Evolutionary conservation across 805 yeast genomes (phyloP).

Genomic region (Kazachstania psychrophila): DNA sequence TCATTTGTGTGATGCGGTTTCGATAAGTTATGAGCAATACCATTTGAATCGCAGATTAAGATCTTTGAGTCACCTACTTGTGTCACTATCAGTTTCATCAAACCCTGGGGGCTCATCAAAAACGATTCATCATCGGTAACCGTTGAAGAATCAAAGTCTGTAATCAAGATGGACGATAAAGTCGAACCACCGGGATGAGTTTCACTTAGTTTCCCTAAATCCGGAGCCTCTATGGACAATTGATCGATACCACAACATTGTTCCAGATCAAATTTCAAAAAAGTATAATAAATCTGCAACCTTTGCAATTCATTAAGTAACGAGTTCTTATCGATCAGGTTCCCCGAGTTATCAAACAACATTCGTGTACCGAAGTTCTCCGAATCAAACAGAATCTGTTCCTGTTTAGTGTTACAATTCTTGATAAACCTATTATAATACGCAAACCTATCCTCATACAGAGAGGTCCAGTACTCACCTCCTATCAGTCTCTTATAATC

Average conservation of each 20-base stretch:
- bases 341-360: conserved; percentile 31
- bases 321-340: conserved; percentile 29
- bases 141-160: conserved; percentile 14
- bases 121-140: conserved; percentile 23
- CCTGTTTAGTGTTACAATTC: conserved; percentile 30
- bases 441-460: conserved; percentile 41
- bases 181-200: conserved; percentile 54
- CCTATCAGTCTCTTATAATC: conserved; percentile 55
- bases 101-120: conserved; percentile 49
- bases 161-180: conserved; percentile 52
- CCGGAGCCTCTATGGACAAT: background rate
- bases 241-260: conserved; percentile 19
- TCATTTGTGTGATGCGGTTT: conserved; percentile 81
- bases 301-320: conserved; percentile 27
- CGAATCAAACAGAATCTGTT: conserved; percentile 23
- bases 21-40: conserved; percentile 72
- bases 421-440: conserved; percentile 30
- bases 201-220: conserved; percentile 21
- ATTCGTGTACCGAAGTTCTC: conserved; percentile 24
- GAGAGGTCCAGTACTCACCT: conserved; percentile 76
- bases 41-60: conserved; percentile 70
- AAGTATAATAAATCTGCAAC: conserved; percentile 23
- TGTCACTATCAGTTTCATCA: conserved; percentile 63
- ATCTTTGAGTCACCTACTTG: conserved; percentile 93
- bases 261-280: conserved; percentile 25